Evolutionary conservation across 2,329 filamentous ascomycete species (phyloP).

Genomic region (Leptographium flavum): DNA sequence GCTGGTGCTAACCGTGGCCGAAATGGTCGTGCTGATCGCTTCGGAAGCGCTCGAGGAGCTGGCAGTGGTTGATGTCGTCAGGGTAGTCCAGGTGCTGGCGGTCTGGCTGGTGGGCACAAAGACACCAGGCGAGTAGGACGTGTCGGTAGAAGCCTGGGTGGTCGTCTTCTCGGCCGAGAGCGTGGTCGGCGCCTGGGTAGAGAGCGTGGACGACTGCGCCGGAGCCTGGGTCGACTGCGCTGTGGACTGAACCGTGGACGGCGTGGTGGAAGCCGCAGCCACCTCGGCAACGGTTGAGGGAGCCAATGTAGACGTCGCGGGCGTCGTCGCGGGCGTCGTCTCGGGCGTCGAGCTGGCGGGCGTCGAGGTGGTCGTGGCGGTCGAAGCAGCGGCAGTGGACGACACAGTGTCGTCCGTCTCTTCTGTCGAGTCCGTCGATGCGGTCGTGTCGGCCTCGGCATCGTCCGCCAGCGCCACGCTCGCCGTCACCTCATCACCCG

Average conservation of each 20-base stretch:
- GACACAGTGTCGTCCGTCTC: background rate
- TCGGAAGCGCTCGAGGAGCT: background rate
- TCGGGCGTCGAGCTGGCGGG: background rate
- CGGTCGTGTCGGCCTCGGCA: background rate
- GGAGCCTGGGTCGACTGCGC: too few relatives aligned
- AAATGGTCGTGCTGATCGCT: background rate
- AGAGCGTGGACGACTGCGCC: background rate
- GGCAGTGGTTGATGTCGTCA: background rate
- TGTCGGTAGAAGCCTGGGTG: background rate
- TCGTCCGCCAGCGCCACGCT: background rate
- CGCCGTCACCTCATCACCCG: constrained; percentile 11
- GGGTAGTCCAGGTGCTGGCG: background rate
- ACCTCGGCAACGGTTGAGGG: background rate
- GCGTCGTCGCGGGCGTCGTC: background rate
- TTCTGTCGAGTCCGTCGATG: background rate
- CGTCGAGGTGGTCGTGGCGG: too few relatives aligned
- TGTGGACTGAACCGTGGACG: too few relatives aligned
- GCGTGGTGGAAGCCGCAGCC: background rate
- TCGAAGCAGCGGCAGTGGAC: background rate
- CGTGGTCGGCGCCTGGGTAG: background rate
- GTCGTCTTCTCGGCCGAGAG: background rate
- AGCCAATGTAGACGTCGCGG: background rate
- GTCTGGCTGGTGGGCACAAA: constrained; percentile 4
- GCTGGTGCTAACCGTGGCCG: background rate
- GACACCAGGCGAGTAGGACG: constrained; percentile 4